Percentiles rank a stretch among this genome's conserved stretches.
phyloP scores from a whole-genome alignment of 2,329 filamentous ascomycete species.

The Trichoderma pleuroti region DNA sequence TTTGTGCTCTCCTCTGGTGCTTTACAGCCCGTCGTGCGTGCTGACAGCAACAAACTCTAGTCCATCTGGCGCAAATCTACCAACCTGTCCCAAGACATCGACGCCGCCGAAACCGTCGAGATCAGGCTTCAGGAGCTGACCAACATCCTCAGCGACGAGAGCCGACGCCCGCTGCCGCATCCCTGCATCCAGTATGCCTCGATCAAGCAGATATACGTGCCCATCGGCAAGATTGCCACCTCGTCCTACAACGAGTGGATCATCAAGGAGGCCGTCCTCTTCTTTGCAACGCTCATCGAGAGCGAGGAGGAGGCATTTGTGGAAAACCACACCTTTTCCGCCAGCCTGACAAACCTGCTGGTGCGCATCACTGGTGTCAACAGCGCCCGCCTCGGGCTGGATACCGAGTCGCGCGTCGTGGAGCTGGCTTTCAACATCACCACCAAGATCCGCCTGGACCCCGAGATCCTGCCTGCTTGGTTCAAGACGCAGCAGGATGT shows the following conservation, averaged over 20 bases:
- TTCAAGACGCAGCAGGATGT: slow-evolving; percentile 60
- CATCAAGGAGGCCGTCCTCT: slow-evolving; percentile 76
- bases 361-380: slow-evolving; percentile 73
- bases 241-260: slow-evolving; percentile 81
- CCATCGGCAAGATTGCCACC: slow-evolving; percentile 83
- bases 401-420: slow-evolving; percentile 84
- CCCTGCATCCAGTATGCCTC: slow-evolving; percentile 87
- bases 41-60: slow-evolving; percentile 30
- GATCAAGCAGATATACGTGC: slow-evolving; percentile 82
- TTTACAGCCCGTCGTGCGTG: background rate
- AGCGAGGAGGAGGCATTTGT: slow-evolving; percentile 95
- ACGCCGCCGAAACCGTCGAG: slow-evolving; percentile 61
- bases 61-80: slow-evolving; percentile 58
- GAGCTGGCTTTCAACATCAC: slow-evolving; percentile 95
- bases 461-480: slow-evolving; percentile 84
- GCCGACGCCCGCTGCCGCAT: slow-evolving; percentile 81
- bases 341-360: slow-evolving; percentile 81
- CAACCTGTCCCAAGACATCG: slow-evolving; percentile 57
- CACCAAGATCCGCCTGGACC: slow-evolving; percentile 89
- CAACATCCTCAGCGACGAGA: slow-evolving; percentile 81
- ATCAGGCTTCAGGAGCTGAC: slow-evolving; percentile 61
- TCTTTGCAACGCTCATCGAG: slow-evolving; percentile 91
- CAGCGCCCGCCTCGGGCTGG: slow-evolving; percentile 67
- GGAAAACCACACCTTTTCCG: slow-evolving; percentile 79
- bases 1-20: background rate